Evolutionary conservation across 495 filamentous ascomycete species (phyloP).

Genomic region (Daldinia concentrica): DNA sequence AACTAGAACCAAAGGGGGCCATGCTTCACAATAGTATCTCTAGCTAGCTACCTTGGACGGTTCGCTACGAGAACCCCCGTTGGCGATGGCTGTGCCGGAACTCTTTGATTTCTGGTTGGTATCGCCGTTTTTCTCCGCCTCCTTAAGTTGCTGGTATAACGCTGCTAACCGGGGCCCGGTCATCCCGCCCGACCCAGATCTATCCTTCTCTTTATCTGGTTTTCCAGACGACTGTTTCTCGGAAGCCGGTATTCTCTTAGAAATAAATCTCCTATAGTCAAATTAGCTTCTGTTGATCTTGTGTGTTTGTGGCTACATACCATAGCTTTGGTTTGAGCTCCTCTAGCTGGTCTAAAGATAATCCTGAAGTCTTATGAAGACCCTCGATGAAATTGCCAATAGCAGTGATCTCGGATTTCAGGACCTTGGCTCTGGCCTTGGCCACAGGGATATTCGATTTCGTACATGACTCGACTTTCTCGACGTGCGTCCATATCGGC

Average conservation of each 20-base stretch:
- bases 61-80: conserved; percentile 39
- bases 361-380: conserved; percentile 50
- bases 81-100: conserved; percentile 32
- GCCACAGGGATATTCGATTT: conserved; percentile 55
- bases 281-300: conserved; percentile 11
- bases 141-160: conserved; percentile 45
- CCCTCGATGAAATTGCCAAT: conserved; percentile 58
- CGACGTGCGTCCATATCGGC: conserved; percentile 55
- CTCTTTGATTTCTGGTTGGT: conserved; percentile 35
- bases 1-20: conserved; percentile 5
- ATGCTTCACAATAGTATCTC: neutral
- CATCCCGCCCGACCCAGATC: conserved; percentile 37
- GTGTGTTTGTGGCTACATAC: conserved; percentile 40
- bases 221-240: conserved; percentile 45
- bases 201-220: conserved; percentile 40
- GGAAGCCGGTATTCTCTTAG: conserved; percentile 47
- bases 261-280: conserved; percentile 44
- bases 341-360: conserved; percentile 48
- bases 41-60: conserved; percentile 36
- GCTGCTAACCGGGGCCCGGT: conserved; percentile 46
- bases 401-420: conserved; percentile 56
- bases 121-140: conserved; percentile 42
- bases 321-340: conserved; percentile 58
- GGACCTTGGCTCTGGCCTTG: conserved; percentile 57
- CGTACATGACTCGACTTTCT: conserved; percentile 52